These are phyloP conservation scores for Curvularia lunata DNA, from an alignment of 2,329 filamentous ascomycete species.

Conservation along the genomic window DNA sequence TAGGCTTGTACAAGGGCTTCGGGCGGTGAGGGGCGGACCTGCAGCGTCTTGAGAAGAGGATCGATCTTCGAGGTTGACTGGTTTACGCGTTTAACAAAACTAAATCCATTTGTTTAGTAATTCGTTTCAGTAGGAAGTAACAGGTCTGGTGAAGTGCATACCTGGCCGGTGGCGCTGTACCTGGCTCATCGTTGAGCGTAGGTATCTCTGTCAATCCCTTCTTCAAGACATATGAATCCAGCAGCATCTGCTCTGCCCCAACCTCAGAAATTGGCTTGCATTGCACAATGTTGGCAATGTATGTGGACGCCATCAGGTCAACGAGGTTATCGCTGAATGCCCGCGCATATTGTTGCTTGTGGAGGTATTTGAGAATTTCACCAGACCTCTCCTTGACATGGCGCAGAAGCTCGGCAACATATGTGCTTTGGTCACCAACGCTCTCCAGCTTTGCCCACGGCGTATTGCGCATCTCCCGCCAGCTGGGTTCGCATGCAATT, in stretches of 20 bases:
- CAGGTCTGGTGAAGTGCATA: slow-evolving; percentile 31
- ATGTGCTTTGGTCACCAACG: slow-evolving; percentile 91
- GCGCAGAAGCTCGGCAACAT: slow-evolving; percentile 80
- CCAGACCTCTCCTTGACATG: slow-evolving; percentile 73
- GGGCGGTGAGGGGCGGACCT: slow-evolving; percentile 87
- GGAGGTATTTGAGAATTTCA: slow-evolving; percentile 77
- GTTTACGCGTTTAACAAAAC: slow-evolving; percentile 86
- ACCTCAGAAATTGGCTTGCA: slow-evolving; percentile 92
- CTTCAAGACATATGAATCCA: slow-evolving; percentile 91
- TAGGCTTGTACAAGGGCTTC: slow-evolving; percentile 97
- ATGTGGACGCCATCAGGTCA: slow-evolving; percentile 79
- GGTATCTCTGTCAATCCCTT: slow-evolving; percentile 77
- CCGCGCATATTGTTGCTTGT: slow-evolving; percentile 91
- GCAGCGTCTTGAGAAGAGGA: slow-evolving; percentile 91
- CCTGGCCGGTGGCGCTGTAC: slow-evolving; percentile 63
- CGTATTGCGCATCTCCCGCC: slow-evolving; percentile 97
- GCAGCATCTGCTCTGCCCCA: slow-evolving; percentile 95
- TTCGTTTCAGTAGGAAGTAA: background rate
- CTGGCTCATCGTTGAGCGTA: slow-evolving; percentile 62
- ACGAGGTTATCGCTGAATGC: slow-evolving; percentile 97
- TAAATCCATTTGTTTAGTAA: slow-evolving; percentile 46
- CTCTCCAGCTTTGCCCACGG: slow-evolving; percentile 94
- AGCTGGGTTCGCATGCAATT: slow-evolving; percentile 79
- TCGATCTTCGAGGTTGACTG: slow-evolving; percentile 86
- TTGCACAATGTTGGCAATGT: slow-evolving; percentile 82